Evolutionary conservation across 768 basidiomycete species (phyloP), one percentile per base, ranked within the genome.

Genomic region (Collybia sordida): DNA sequence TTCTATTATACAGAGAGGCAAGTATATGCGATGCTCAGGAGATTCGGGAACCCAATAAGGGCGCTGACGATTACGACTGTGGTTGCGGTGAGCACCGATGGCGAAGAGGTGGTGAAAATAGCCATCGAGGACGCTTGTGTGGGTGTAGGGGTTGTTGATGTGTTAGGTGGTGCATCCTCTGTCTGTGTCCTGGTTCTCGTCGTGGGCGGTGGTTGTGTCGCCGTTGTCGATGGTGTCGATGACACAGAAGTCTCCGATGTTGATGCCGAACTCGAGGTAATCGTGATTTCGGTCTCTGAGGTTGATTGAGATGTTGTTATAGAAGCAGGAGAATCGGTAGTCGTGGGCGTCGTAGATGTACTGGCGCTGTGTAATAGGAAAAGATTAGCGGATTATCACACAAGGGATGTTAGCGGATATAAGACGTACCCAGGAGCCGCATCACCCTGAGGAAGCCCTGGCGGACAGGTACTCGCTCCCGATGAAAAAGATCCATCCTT

Each of bases 401-500:
- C 39, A 27, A 42, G 25, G 27, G 21, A 36, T 39, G 12, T 37
- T 23, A 39, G 39, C 39, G 31, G 28, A 19, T 31, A 19, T 17
- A 47, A 47, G 23, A 22, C 45, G 22, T 12, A 47, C 19, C 9
- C 28, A 21, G 35, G 18, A 47, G 23, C 24, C 22, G 14, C 45
- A 19, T 31, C 45, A 21, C 45, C 45, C 34, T 23, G 31, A 46
- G 45, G 24, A 6, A 46, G 23, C 27, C 45, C 45, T 46, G 17
- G 31, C 8, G 45, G 45, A 17, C 45, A 46, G 18, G 45, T 31
- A 19, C 45, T 46, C 7, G 45, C 24, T 14, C 55, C 52, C 17
- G 34, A 39, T 22, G 52, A 53, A 36, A 56, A 53, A 1, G 51
- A 48, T 19, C 52, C 55, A 27, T 56, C 25, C 52, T 54, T n/a